Evolutionary conservation across 805 yeast genomes (phyloP), one percentile per base, ranked within the genome.

Genomic region (Pichia kluyveri): DNA sequence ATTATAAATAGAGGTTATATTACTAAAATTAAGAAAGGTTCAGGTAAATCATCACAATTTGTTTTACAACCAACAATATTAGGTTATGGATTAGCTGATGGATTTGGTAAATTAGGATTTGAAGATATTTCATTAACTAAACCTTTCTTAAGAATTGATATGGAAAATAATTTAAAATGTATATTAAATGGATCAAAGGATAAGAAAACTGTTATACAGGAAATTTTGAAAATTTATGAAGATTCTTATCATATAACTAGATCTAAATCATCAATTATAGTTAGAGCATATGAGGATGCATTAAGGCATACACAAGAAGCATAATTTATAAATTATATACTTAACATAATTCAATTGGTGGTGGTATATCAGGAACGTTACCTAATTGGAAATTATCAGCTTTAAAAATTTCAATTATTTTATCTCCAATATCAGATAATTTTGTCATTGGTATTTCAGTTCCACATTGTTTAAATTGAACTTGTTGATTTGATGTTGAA

Each of bases 41-140:
- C 70, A 42, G 69, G 72, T 10, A 70, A 66, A 51, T 54, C 54
- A 6, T 67, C 66, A 41, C 68, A 69, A 26, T 67, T 67, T 1
- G 69, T 71, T 44, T 65, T 93, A 14, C 68, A 83, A 7, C 99
- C 99, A 0, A 82, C 96, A 0, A 75, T 76, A 8, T 68, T 93
- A 10, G 99, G 99, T 0, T 79, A 83, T 65, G 89, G 93, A 0
- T 68, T 93, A 11, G 91, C 88, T 30, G 90, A 84, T 59, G 96
- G 96, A 1, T 89, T 93, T 62, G 89, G 86, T 48, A 73, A 76
- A 41, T 77, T 93, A 49, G 88, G 85, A 4, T 73, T 87, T 31
- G 89, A 88, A 56, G 68, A 73, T 50, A 64, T 76, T 39, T 82
- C 91, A 1, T 70, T 93, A 51, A 83, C 96, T 0, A 91, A 93